A percentile compares a stretch with the other conserved stretches of the same genome.
Evolutionary conservation across 768 basidiomycete species (phyloP).

Genomic region (Amyloporia xantha): DNA sequence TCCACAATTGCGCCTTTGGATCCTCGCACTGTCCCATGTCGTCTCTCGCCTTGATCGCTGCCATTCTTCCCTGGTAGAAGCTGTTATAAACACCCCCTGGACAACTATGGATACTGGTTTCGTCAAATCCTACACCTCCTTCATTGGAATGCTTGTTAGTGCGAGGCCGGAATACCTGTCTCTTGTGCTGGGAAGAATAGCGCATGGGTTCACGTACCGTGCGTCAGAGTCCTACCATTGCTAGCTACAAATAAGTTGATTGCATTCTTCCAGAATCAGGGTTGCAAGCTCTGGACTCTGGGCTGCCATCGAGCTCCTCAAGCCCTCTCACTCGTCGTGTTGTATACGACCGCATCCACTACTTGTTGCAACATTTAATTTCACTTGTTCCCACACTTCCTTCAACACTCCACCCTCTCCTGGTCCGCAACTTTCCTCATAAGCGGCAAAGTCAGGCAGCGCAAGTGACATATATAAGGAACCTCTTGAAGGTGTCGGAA

Average conservation of each 20-base stretch:
- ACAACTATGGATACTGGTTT: slow-evolving; percentile 80
- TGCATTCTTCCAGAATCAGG: slow-evolving; percentile 54
- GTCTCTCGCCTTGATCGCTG: slow-evolving; percentile 82
- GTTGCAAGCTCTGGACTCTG: slow-evolving; percentile 50
- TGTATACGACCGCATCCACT: slow-evolving; percentile 83
- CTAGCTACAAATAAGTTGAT: slow-evolving; percentile 2
- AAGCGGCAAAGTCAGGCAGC: slow-evolving; percentile 77
- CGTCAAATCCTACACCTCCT: slow-evolving; percentile 83
- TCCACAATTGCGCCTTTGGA: slow-evolving; percentile 67
- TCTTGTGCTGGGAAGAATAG: slow-evolving; percentile 72
- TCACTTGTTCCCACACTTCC: slow-evolving; percentile 89
- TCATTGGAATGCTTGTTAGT: slow-evolving; percentile 86
- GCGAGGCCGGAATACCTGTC: slow-evolving; percentile 89
- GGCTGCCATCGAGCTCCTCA: slow-evolving; percentile 56
- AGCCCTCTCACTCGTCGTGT: slow-evolving; percentile 71
- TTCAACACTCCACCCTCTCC: slow-evolving; percentile 77
- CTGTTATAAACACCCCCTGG: slow-evolving; percentile 87
- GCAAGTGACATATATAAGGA: slow-evolving; percentile 88
- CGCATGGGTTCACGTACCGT: slow-evolving; percentile 89
- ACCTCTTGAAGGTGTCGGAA: slow-evolving; percentile 71
- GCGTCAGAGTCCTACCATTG: slow-evolving; percentile 26
- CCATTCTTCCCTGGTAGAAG: slow-evolving; percentile 77
- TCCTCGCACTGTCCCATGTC: slow-evolving; percentile 84
- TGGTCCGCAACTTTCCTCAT: slow-evolving; percentile 85
- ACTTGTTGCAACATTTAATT: slow-evolving; percentile 80